Conservation (phyloP, 306 rosid genomes). For the Inga oerstediana region DNA sequence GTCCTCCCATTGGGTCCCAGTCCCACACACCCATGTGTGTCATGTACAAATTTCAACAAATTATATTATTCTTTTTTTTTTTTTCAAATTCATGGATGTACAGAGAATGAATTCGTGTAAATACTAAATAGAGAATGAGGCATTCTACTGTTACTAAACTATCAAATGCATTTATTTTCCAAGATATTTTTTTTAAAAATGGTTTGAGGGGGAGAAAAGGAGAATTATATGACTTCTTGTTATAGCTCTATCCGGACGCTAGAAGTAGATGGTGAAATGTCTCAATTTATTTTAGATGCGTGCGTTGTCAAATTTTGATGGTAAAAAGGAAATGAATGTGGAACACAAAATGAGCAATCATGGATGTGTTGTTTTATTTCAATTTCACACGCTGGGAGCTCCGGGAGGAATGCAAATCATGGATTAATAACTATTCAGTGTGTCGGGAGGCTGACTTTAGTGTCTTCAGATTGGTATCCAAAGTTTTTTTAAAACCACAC, state of each 20-base stretch:
- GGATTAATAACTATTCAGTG: constrained; percentile 13
- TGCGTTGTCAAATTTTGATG: background rate
- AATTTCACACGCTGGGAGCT: background rate
- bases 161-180: background rate
- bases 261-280: background rate
- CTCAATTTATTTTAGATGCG: background rate
- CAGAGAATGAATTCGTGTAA: no score
- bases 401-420: constrained; percentile 4
- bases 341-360: constrained; percentile 7
- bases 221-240: background rate
- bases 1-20: background rate
- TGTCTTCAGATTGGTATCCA: constrained; percentile 20
- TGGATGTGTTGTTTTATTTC: background rate
- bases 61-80: no score
- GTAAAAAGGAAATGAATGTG: background rate
- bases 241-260: background rate
- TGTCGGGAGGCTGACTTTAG: constrained; percentile 24
- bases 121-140: background rate
- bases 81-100: background rate
- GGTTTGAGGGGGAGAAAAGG: background rate
- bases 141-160: background rate
- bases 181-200: background rate
- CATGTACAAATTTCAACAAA: background rate
- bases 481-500: background rate
- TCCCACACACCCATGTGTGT: background rate